Evolutionary conservation across 192 early-diverging fungal species (phyloP), one percentile per base, ranked within the genome.

Genomic region (Mortierella claussenii): DNA sequence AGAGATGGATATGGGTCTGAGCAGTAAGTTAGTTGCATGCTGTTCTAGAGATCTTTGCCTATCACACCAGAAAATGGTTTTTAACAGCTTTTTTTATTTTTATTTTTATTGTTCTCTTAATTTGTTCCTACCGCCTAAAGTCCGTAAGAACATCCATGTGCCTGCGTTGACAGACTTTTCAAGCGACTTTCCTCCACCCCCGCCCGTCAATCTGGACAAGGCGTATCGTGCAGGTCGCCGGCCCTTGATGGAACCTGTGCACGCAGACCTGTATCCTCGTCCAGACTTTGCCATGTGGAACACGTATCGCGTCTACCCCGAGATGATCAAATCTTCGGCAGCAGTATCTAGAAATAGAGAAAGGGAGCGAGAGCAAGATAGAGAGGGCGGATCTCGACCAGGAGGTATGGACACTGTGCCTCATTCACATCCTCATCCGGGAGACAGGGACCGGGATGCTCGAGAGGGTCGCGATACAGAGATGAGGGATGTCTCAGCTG

Each of bases 261-360:
- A 91, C 63, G 76, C 89, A 23, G 91, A 92, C 45, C 56, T 83
- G 60, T 93, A 89, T 71, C 89, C 90, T 20, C 79, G 90, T 20
- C 93, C 93, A 12, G 92, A 95, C 58, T 82, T 92, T 47, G 79
- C 71, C 6, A 88, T 88, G 61, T 95, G 91, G 91, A 75, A 73
- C n/a, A 45, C 80, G 7, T 90, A 89, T 63, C 88, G 73, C 8
- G 64, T 76, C 12, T 66, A 65, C 27, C 73, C 73, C 4, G 73
- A 76, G 4, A 76, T 76, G 73, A 67, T 76, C 20, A 62, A 66
- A 33, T 60, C 69, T 4, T 34, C 32, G 7, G 21, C 59, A 20
- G 47, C 68, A 11, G 53, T 8, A 10, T 10, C 31, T 11, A n/a
- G n/a, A n/a, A 17, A 42, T 3, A 12, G 55, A 23, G 37, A 55